Evolutionary conservation across 2,329 filamentous ascomycete genomes (phyloP), one percentile per base, ranked within the genome.

Genomic region (Ascocoryne sarcoides): DNA sequence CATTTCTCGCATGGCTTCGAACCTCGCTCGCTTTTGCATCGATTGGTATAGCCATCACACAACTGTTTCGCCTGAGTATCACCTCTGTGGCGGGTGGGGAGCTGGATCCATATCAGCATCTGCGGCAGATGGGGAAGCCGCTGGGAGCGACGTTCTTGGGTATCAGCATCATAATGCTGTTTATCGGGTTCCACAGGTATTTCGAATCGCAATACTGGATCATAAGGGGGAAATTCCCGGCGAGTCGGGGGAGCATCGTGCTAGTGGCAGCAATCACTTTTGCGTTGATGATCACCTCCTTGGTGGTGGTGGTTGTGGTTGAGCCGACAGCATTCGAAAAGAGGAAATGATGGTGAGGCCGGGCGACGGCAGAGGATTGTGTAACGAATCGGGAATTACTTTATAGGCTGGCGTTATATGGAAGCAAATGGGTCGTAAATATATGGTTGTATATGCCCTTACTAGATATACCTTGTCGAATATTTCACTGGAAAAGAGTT

Each of bases 1-100:
- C 85, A 0, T 92, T 90, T 61, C 75, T 92, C 21, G 85, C 85
- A 40, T 92, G 85, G 85, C 71, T 92, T 32, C 76, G 85, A 38
- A 92, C 85, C 2, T 88, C 82, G 2, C 72, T 92, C 26, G 79
- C 82, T 17, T 92, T 92, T 56, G 83, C 84, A 9, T 83, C 76
- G 23, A 90, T 92, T 50, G 85, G 85, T 42, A 84, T 92, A 44
- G 85, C 84, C 32, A 75, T 92, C 30, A 90, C 85, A 1, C 85
- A 92, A 60, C 75, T 92, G 35, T 90, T 92, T 65, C 81, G 85
- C 18, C 76, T 92, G 42, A 89, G 89, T 65, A 83, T 79, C 0
- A 72, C 76, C 7, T 65, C 51, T 16, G 37, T 47, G 4, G 35
- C 41, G 32, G 34, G 47, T 10, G 31, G 16, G 23, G 28, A 38